Evolutionary conservation across 306 rosid species (phyloP).

Genomic region (Leucaena leucocephala): DNA sequence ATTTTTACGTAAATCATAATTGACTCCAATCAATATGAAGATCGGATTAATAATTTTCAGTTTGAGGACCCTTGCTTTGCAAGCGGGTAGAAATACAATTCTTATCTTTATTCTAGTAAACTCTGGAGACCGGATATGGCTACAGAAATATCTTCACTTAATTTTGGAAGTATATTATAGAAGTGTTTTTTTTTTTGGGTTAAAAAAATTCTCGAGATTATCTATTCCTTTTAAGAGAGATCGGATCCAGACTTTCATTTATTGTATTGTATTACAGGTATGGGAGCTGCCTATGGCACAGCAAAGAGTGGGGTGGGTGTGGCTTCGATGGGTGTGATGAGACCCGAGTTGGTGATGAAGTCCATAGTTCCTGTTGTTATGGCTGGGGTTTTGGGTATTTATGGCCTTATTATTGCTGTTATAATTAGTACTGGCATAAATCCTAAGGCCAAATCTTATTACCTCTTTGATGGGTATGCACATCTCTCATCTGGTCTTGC

Average conservation of each 20-base stretch:
- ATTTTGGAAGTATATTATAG: slow-evolving; percentile 14
- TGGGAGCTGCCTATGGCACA: slow-evolving; percentile 95
- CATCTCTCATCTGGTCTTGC: slow-evolving; percentile 93
- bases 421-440: slow-evolving; percentile 89
- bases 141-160: background rate
- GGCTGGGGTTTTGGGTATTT: slow-evolving; percentile 96
- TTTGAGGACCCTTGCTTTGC: background rate
- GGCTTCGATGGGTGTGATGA: slow-evolving; percentile 94
- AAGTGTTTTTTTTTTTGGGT: background rate
- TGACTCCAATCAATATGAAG: background rate
- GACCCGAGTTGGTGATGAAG: slow-evolving; percentile 92
- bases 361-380: slow-evolving; percentile 90
- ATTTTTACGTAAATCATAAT: background rate
- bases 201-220: background rate
- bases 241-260: slow-evolving; percentile 19
- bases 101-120: slow-evolving; percentile 1
- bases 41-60: background rate
- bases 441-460: slow-evolving; percentile 86
- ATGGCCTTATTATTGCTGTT: slow-evolving; percentile 89
- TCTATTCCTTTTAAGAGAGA: background rate
- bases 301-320: slow-evolving; percentile 93
- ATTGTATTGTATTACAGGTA: slow-evolving; percentile 52
- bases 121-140: background rate
- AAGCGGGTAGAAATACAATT: background rate
- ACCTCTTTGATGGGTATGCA: slow-evolving; percentile 89